Base-by-base conservation (phyloP, 73 alveolate genomes). In the Paramecium biaurelia region DNA sequence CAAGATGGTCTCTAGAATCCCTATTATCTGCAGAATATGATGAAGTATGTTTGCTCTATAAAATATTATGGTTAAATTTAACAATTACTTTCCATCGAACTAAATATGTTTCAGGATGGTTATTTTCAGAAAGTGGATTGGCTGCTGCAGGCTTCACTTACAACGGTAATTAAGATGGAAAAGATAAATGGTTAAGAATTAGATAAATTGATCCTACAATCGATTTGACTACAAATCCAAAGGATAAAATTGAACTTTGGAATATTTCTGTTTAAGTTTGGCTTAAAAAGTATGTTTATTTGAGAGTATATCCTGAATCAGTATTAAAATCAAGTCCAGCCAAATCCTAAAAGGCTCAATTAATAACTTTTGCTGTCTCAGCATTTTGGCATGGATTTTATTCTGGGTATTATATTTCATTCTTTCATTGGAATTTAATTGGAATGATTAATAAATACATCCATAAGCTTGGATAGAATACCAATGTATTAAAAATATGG, bases 241-340 rank as follows among this genome's bases (percentile, higher is more conserved):
- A 74, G 85, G 96, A 95, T 92, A 95, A 86, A 49, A 93, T 92
- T 86, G 93, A 93, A 63, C n/a, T 89, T 67, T 98, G 99, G 99
- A 98, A 98, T 93, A 93, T 90, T 14, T 59, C 96, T 56, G 93
- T 97, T 10, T 96, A 94, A 76, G 57, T 93, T 38, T 98, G 99
- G 99, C 95, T 98, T 11, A 96, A 95, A 76, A 95, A 94, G 72
- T 95, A 94, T 94, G 96, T 98, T 49, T 95, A 92, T 92, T 72
- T 76, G 34, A 93, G 99, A 92, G 56, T 95, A 8, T 68, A 38
- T 49, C 47, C 92, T 70, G 89, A 85, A 87, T 76, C 76, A 53
- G 74, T 41, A 85, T 89, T 58, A 56, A 92, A 63, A 76, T 42
- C 58, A 85, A 95, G 92, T 89, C 92, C 34, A 94, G 96, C 57